phyloP scores from a whole-genome alignment of 2,329 filamentous ascomycete genomes.

The Hysterium pulicare region DNA sequence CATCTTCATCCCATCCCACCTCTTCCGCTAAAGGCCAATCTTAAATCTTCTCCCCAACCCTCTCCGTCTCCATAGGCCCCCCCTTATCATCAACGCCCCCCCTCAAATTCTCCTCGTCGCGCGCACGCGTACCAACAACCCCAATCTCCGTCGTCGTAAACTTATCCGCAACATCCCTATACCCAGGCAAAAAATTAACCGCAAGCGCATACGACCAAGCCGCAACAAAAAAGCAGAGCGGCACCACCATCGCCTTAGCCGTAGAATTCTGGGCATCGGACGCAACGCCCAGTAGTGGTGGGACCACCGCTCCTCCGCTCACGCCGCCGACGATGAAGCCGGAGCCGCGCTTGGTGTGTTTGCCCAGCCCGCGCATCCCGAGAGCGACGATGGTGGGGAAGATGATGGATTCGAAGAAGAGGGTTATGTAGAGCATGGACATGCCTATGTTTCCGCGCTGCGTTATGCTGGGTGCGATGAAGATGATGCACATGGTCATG shows the following conservation, averaged over 20 bases:
- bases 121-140: slow-evolving; percentile 26
- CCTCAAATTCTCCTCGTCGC: slow-evolving; percentile 29
- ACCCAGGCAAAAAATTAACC: slow-evolving; percentile 64
- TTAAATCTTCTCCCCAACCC: too few species aligned
- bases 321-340: slow-evolving; percentile 72
- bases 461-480: slow-evolving; percentile 53
- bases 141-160: slow-evolving; percentile 48
- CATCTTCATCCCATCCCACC: too few species aligned
- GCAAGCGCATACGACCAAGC: slow-evolving; percentile 46
- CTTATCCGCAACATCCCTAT: slow-evolving; percentile 60
- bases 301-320: slow-evolving; percentile 68
- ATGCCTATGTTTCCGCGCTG: slow-evolving; percentile 52
- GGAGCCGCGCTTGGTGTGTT: slow-evolving; percentile 72
- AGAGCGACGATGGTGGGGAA: slow-evolving; percentile 81
- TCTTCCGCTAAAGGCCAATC: too few species aligned
- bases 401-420: slow-evolving; percentile 78
- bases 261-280: slow-evolving; percentile 62
- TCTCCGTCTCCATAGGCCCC: slow-evolving; percentile 4
- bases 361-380: slow-evolving; percentile 71
- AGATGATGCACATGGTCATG: slow-evolving; percentile 60
- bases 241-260: slow-evolving; percentile 64
- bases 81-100: slow-evolving; percentile 3
- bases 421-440: slow-evolving; percentile 65
- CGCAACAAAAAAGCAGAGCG: slow-evolving; percentile 51
- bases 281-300: slow-evolving; percentile 66